phyloP scores from a whole-genome alignment of 805 yeast genomes.

The Schizosaccharomyces pombe region DNA sequence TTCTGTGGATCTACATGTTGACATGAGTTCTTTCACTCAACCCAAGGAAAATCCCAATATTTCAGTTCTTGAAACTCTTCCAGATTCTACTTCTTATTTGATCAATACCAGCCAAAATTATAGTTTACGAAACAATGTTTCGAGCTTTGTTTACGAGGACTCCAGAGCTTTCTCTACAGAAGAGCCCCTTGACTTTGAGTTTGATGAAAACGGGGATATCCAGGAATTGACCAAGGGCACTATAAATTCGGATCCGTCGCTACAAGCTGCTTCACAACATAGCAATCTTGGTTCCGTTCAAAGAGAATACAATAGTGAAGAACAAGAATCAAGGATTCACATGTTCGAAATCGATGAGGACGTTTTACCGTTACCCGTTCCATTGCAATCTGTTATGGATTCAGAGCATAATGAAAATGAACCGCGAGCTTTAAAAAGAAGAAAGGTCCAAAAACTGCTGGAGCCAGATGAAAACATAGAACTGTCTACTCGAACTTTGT shows the following conservation, averaged over 20 bases:
- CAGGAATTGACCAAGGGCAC: background rate
- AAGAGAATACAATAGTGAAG: background rate
- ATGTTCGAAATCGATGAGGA: background rate
- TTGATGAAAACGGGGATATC: background rate
- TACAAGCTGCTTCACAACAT: background rate
- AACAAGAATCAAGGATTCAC: background rate
- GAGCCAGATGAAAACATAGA: background rate
- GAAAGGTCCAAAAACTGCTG: background rate
- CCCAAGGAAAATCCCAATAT: background rate
- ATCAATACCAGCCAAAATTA: background rate
- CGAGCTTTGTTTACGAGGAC: background rate
- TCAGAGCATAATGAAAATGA: background rate
- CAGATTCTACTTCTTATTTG: background rate
- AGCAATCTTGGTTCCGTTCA: background rate
- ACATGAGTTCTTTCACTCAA: background rate
- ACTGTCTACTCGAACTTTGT: background rate
- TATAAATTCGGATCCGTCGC: background rate
- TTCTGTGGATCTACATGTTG: background rate
- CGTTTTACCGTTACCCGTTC: background rate
- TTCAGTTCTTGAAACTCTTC: background rate
- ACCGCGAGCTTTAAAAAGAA: background rate
- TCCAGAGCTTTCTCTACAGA: background rate
- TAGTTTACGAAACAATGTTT: background rate
- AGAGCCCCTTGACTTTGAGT: background rate
- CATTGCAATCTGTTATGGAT: background rate